Evolutionary conservation across 2,329 filamentous ascomycete species (phyloP).

Genomic region (Camillea tinctor): DNA sequence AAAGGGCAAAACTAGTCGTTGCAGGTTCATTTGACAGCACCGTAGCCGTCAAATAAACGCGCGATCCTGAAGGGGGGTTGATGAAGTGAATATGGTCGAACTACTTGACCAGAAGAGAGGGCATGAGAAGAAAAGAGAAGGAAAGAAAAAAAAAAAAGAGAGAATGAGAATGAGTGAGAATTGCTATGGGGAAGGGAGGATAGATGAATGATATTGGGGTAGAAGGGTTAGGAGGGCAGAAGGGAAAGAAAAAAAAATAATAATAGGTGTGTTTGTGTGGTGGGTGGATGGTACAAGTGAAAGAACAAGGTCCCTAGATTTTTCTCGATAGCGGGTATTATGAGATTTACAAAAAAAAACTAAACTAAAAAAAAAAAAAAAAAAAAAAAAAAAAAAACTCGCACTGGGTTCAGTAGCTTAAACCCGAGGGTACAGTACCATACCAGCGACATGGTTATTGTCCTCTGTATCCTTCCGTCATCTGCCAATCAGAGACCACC

Average conservation of each 20-base stretch:
- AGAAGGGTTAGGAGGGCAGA: slow-evolving; percentile 8
- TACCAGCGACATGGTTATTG: not conserved
- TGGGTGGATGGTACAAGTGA: slow-evolving; percentile 5
- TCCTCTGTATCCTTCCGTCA: not conserved
- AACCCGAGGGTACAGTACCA: not conserved
- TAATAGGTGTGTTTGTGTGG: not conserved
- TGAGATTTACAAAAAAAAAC: not conserved
- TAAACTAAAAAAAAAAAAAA: too few relatives aligned
- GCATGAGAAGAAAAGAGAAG: slow-evolving; percentile 7
- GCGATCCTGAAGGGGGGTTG: slow-evolving; percentile 44
- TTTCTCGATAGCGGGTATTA: not conserved
- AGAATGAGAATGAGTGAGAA: slow-evolving; percentile 15
- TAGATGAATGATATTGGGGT: slow-evolving; percentile 16
- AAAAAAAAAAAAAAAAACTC: too few relatives aligned
- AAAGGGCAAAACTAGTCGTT: slow-evolving; percentile 59
- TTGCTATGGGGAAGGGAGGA: slow-evolving; percentile 6
- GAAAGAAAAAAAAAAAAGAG: slow-evolving; percentile 14
- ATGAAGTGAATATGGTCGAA: slow-evolving; percentile 12
- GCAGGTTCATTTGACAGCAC: slow-evolving; percentile 99
- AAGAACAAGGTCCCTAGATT: not conserved
- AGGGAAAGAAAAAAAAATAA: not conserved
- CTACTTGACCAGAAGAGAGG: not conserved
- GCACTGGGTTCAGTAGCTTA: not conserved
- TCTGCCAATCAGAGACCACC: not conserved
- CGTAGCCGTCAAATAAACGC: slow-evolving; percentile 87